Conservation (phyloP, 371 early-diverging fungal genomes). For the Circinella minor region DNA sequence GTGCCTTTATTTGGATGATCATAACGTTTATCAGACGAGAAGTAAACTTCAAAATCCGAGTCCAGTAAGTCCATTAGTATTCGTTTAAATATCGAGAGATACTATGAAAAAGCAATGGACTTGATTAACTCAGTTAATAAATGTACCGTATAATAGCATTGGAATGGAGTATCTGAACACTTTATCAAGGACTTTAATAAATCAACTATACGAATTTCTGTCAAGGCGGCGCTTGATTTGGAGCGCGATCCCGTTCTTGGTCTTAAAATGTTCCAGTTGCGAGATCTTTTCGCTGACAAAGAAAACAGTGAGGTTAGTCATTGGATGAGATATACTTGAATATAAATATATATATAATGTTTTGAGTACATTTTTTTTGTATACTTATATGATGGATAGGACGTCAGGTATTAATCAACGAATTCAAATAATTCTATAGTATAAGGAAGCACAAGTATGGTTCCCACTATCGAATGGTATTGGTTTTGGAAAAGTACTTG, state of each 20-base stretch:
- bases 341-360: no score
- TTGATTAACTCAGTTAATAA: no score
- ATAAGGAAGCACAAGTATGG: constrained; percentile 43
- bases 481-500: constrained; percentile 47
- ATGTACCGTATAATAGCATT: constrained; percentile 25
- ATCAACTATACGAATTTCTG: constrained; percentile 32
- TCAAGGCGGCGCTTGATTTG: constrained; percentile 38
- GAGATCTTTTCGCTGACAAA: constrained; percentile 30
- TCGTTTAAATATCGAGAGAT: no score
- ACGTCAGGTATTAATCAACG: no score
- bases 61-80: constrained; percentile 31
- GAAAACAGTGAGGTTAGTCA: not conserved
- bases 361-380: not conserved
- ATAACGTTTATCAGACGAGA: constrained; percentile 41
- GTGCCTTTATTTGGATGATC: constrained; percentile 42
- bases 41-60: constrained; percentile 39
- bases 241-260: constrained; percentile 48
- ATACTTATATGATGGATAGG: not conserved
- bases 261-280: constrained; percentile 22
- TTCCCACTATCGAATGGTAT: constrained; percentile 38
- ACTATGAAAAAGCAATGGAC: no score
- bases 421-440: constrained; percentile 8
- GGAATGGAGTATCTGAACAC: constrained; percentile 47
- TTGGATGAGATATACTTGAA: no score
- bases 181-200: constrained; percentile 32